Evolutionary conservation across 352 stramenopile species (phyloP).

Genomic region (Pythium volutum): DNA sequence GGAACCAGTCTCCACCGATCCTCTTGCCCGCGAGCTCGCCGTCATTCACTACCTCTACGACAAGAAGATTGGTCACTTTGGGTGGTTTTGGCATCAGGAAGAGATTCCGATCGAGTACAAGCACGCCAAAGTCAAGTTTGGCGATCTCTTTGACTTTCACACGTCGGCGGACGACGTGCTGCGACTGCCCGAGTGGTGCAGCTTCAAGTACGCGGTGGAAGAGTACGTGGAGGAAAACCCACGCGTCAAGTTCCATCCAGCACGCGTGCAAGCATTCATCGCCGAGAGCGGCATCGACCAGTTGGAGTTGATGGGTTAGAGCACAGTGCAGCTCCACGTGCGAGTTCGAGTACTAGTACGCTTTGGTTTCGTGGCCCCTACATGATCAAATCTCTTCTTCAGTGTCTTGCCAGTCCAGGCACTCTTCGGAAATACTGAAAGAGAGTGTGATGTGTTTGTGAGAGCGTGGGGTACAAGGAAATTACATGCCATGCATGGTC

Average conservation of each 20-base stretch:
- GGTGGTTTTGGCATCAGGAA: neutral
- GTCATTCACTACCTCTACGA: neutral
- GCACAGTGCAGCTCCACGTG: too few species aligned
- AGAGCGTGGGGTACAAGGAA: too few species aligned
- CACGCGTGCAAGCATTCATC: slow-evolving; percentile 1
- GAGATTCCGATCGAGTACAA: neutral
- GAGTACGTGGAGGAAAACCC: neutral
- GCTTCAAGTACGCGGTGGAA: neutral
- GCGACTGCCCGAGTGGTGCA: neutral
- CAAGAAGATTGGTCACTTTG: neutral
- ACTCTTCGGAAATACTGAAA: too few species aligned
- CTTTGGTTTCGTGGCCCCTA: too few species aligned
- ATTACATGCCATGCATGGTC: too few species aligned
- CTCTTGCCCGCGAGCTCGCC: too few species aligned
- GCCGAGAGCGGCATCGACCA: neutral
- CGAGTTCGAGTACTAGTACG: too few species aligned
- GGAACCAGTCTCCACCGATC: too few species aligned
- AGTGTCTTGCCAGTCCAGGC: too few species aligned
- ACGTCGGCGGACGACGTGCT: neutral
- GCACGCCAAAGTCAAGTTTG: neutral
- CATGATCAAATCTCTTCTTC: too few species aligned
- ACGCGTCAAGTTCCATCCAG: neutral
- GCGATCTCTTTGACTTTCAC: slow-evolving; percentile 9
- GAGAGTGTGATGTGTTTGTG: too few species aligned
- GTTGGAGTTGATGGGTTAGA: too few species aligned